These are phyloP conservation scores for Neodidymelliopsis sp. DNA, from an alignment of 2,329 filamentous ascomycete genomes.

Conservation along the genomic window DNA sequence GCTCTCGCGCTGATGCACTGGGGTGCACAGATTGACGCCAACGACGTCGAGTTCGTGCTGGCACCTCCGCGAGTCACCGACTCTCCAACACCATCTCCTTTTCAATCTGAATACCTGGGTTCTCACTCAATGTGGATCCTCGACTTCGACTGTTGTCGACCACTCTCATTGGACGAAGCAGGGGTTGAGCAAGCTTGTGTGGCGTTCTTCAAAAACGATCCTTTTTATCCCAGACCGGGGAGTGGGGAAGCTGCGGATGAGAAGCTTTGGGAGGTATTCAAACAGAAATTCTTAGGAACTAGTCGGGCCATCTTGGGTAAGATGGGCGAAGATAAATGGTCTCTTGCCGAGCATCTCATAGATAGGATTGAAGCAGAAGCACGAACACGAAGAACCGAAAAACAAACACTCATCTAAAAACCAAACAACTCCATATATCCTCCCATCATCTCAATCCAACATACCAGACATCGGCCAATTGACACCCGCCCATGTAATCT, in stretches of 20 bases:
- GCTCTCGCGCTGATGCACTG: slow-evolving; percentile 62
- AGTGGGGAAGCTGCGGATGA: slow-evolving; percentile 14
- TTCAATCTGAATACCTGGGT: slow-evolving; percentile 17
- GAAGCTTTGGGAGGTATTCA: slow-evolving; percentile 19
- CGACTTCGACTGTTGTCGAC: slow-evolving; percentile 67
- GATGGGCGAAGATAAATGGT: not conserved
- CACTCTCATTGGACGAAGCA: slow-evolving; percentile 48
- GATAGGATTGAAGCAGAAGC: slow-evolving; percentile 13
- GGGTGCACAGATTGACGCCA: slow-evolving; percentile 57
- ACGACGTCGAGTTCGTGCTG: slow-evolving; percentile 65
- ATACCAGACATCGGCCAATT: not conserved
- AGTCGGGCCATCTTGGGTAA: slow-evolving; percentile 8
- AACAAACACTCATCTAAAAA: too few relatives aligned
- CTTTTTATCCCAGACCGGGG: slow-evolving; percentile 54
- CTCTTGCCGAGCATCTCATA: slow-evolving; percentile 9
- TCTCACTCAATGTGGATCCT: slow-evolving; percentile 51
- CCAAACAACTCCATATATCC: too few relatives aligned
- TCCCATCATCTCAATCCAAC: not conserved
- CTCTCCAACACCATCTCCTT: slow-evolving; percentile 8
- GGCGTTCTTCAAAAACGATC: slow-evolving; percentile 61
- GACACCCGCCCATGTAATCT: not conserved
- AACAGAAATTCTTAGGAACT: slow-evolving; percentile 10
- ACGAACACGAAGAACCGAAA: not conserved
- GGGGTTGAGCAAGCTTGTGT: slow-evolving; percentile 54
- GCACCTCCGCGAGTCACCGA: slow-evolving; percentile 28